phyloP scores from a whole-genome alignment of 2,329 filamentous ascomycete species.

The Cytospora mali region DNA sequence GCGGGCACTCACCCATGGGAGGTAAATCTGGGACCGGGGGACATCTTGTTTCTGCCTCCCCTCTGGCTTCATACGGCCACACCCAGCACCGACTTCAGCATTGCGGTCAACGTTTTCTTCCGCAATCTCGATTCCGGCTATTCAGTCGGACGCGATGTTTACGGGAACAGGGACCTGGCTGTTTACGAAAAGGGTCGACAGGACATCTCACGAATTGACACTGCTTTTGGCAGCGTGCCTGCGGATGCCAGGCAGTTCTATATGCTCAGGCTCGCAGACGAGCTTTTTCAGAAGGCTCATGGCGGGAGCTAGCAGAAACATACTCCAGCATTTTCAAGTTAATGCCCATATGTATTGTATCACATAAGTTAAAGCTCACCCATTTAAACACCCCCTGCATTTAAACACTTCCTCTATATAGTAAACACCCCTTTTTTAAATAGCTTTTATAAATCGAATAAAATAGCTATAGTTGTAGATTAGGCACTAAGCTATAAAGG shows the following conservation, averaged over 20 bases:
- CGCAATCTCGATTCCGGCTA: slow-evolving; percentile 69
- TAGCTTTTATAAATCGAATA: too few species aligned
- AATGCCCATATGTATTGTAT: too few species aligned
- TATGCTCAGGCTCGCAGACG: slow-evolving; percentile 68
- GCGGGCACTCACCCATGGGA: slow-evolving; percentile 64
- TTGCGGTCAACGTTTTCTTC: slow-evolving; percentile 92
- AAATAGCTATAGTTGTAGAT: too few species aligned
- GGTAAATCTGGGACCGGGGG: slow-evolving; percentile 67
- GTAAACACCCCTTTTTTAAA: too few species aligned
- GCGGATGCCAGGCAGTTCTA: slow-evolving; percentile 74
- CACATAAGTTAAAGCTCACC: too few species aligned
- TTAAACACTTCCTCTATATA: too few species aligned
- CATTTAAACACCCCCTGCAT: too few species aligned
- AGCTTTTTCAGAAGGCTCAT: slow-evolving; percentile 48
- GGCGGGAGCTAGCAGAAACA: neutral
- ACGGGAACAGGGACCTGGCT: slow-evolving; percentile 83
- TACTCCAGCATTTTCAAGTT: too few species aligned
- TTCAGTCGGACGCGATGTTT: slow-evolving; percentile 77
- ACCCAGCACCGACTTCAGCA: slow-evolving; percentile 60
- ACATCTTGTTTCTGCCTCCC: slow-evolving; percentile 78
- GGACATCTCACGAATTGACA: slow-evolving; percentile 69
- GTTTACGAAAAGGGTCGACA: slow-evolving; percentile 80
- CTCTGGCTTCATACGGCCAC: slow-evolving; percentile 81
- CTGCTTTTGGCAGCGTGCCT: slow-evolving; percentile 66
- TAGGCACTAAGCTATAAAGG: too few species aligned